Base-by-base conservation (phyloP, 2,329 filamentous ascomycete species). In the Sphaceloma murrayae region DNA sequence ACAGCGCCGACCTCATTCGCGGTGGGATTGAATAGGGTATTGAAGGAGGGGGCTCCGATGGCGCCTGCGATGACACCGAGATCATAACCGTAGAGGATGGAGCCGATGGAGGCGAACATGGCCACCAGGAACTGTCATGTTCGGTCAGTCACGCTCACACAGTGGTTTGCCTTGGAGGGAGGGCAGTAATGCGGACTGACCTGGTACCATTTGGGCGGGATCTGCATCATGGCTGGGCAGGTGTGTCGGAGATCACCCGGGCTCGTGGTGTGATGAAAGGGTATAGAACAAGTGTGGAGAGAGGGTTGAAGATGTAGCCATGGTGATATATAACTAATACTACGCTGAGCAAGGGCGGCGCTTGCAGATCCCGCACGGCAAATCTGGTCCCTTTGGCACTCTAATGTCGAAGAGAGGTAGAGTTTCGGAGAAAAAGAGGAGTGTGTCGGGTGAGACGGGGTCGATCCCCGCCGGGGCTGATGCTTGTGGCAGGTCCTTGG, bases 1-100 rank as follows among this genome's bases (percentile, higher is more conserved):
- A 86, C 80, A 3, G 81, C 74, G 43, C 81, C 82, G 5, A 27
- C 22, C 29, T 69, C 62, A 49, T 63, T 56, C 6, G 56, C 48
- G 21, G 49, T 58, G 1, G 67, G 63, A 0, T 62, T 55, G 57
- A 70, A 70, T 10, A 58, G 56, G 39, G 48, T 34, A 2, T 52
- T 56, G 56, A 71, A 70, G 18, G 65, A 62, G n/a, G 59, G 47
- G 7, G 62, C 65, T 3, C 62, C 62, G 46, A 77, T 70, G 39
- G 73, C 73, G 51, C 73, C 72, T 6, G 73, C 74, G 49, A 77
- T 77, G 18, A 77, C 74, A 66, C 74, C 74, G 17, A 77, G 56
- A 58, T 78, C 73, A 54, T 74, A 77, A 53, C 74, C 74, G 53
- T 69, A 77, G 5, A 77, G 67, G 43, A 75, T 65, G 3, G 72